Percentiles rank a stretch among this genome's conserved stretches.
These are phyloP conservation scores for Lactarius deliciosus DNA, from an alignment of 768 basidiomycete genomes.

Conservation along the genomic window DNA sequence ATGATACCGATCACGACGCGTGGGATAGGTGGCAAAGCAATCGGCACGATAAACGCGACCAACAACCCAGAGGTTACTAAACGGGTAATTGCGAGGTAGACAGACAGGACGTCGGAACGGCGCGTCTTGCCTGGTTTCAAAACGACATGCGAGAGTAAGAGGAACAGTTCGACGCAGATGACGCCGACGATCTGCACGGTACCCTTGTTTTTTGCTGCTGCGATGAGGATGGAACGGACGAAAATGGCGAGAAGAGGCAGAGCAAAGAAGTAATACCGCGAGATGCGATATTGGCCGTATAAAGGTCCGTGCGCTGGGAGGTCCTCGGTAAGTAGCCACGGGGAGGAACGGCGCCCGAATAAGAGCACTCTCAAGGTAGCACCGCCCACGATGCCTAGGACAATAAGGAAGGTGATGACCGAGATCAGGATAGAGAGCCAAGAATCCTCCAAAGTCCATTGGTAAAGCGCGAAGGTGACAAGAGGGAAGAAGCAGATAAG, in stretches of 20 bases:
- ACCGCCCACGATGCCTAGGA: conserved; percentile 50
- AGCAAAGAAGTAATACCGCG: conserved; percentile 68
- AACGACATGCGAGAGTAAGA: conserved; percentile 51
- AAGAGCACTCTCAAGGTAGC: conserved; percentile 51
- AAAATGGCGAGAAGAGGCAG: conserved; percentile 56
- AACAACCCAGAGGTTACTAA: conserved; percentile 68
- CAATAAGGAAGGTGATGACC: conserved; percentile 58
- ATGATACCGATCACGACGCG: conserved; percentile 80
- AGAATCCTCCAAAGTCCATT: conserved; percentile 89
- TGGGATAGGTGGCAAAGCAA: conserved; percentile 70
- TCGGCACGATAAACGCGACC: conserved; percentile 70
- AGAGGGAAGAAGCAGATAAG: conserved; percentile 69
- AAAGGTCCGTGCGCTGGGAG: conserved; percentile 54
- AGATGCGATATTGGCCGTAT: conserved; percentile 62
- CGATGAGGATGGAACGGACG: conserved; percentile 70
- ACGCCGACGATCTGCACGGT: conserved; percentile 68
- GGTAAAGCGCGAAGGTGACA: conserved; percentile 77
- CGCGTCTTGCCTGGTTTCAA: conserved; percentile 65
- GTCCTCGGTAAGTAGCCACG: conserved; percentile 42
- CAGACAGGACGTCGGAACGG: conserved; percentile 68
- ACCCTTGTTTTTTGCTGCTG: conserved; percentile 59
- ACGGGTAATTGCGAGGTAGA: conserved; percentile 65
- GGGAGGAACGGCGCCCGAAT: conserved; percentile 42
- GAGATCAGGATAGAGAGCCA: conserved; percentile 84
- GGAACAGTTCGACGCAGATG: conserved; percentile 62